A percentile compares a stretch with the other conserved stretches of the same genome.
Evolutionary conservation across 2,329 filamentous ascomycete species (phyloP).

Genomic region (Aspergillus texensis): DNA sequence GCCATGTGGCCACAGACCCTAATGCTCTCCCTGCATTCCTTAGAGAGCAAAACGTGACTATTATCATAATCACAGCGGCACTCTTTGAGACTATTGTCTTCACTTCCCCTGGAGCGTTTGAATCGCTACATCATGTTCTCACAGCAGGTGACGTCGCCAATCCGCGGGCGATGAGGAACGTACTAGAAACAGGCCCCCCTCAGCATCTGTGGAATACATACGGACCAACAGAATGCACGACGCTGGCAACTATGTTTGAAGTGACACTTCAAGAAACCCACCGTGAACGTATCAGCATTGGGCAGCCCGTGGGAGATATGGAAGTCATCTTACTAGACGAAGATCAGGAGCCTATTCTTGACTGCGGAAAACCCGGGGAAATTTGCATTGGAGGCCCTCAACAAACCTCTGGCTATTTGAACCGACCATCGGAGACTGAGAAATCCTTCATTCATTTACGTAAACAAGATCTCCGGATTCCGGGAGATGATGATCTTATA

Average conservation of each 20-base stretch:
- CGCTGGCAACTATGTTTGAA: slow-evolving; percentile 6
- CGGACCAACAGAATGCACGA: slow-evolving; percentile 18
- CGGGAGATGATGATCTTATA: neutral
- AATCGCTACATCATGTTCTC: slow-evolving; percentile 9
- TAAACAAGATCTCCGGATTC: neutral
- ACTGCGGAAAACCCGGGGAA: slow-evolving; percentile 71
- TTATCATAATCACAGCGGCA: slow-evolving; percentile 9
- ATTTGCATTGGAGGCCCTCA: slow-evolving; percentile 75
- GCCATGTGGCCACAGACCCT: slow-evolving; percentile 1
- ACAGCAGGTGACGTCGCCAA: slow-evolving; percentile 14
- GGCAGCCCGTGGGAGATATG: slow-evolving; percentile 10
- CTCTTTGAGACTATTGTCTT: slow-evolving; percentile 6
- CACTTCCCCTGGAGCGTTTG: slow-evolving; percentile 8
- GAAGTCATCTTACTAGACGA: slow-evolving; percentile 8
- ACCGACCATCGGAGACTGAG: slow-evolving; percentile 57
- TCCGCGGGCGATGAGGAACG: slow-evolving; percentile 3
- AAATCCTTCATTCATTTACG: slow-evolving; percentile 65
- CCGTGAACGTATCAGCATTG: slow-evolving; percentile 8
- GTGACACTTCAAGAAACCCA: slow-evolving; percentile 11
- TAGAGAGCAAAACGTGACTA: neutral
- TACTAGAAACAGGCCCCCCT: slow-evolving; percentile 13
- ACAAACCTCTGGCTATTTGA: slow-evolving; percentile 72
- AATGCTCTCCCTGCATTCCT: neutral
- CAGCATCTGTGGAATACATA: slow-evolving; percentile 18
- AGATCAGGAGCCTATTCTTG: neutral